Percentiles rank a stretch among this genome's conserved stretches.
Evolutionary conservation across 805 yeast genomes (phyloP).

Genomic region (Wickerhamiella vanderwaltii): DNA sequence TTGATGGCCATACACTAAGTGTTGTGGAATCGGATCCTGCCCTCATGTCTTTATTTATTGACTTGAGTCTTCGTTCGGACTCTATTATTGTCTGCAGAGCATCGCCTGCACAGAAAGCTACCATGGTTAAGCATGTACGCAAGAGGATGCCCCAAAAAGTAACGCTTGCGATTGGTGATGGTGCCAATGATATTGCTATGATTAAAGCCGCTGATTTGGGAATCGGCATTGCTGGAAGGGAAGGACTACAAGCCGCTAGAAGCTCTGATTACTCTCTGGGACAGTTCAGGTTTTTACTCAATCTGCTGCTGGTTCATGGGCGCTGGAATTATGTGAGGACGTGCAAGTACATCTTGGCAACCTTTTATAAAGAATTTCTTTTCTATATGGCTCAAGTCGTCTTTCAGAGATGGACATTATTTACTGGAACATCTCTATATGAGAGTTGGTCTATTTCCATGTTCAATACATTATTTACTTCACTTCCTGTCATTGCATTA

Average conservation of each 20-base stretch:
- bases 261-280: slow-evolving; percentile 92
- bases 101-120: slow-evolving; percentile 91
- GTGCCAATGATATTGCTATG: slow-evolving; percentile 99
- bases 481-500: slow-evolving; percentile 76
- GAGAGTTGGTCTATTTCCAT: slow-evolving; percentile 95
- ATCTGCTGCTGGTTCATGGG: slow-evolving; percentile 84
- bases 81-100: slow-evolving; percentile 94
- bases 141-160: slow-evolving; percentile 55
- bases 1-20: slow-evolving; percentile 82
- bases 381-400: slow-evolving; percentile 82
- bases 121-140: slow-evolving; percentile 74
- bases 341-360: slow-evolving; percentile 78
- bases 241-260: slow-evolving; percentile 94
- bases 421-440: slow-evolving; percentile 85
- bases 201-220: slow-evolving; percentile 98
- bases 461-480: slow-evolving; percentile 93
- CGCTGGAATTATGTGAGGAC: slow-evolving; percentile 90
- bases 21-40: slow-evolving; percentile 63
- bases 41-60: slow-evolving; percentile 62
- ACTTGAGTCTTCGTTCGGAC: slow-evolving; percentile 74
- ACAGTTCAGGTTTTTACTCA: slow-evolving; percentile 75
- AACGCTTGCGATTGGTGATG: slow-evolving; percentile 95
- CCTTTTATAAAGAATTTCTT: slow-evolving; percentile 86
- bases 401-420: slow-evolving; percentile 74
- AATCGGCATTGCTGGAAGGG: slow-evolving; percentile 92